phyloP scores from a whole-genome alignment of 2,329 filamentous ascomycete genomes.

The Aureobasidium sp. region DNA sequence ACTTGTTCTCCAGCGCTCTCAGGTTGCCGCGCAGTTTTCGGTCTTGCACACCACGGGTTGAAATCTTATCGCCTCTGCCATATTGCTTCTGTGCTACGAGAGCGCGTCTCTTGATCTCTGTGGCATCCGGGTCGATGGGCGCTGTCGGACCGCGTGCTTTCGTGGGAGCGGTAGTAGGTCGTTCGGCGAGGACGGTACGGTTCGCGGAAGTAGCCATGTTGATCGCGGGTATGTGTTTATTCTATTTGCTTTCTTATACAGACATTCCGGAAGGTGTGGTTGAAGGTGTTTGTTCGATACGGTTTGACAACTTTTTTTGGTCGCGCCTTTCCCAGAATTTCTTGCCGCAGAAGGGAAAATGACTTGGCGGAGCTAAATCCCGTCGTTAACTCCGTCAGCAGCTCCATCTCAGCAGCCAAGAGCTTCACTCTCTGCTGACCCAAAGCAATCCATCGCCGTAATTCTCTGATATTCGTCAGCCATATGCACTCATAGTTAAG shows the following conservation, averaged over 20 bases:
- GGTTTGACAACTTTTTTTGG: neutral
- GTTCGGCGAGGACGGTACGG: constrained; percentile 9
- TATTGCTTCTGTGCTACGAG: constrained; percentile 69
- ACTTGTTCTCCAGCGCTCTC: constrained; percentile 81
- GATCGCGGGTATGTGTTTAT: neutral
- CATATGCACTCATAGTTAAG: no score
- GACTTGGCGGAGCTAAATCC: neutral
- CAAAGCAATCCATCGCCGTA: neutral
- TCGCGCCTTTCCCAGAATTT: constrained; percentile 16
- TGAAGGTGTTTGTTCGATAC: neutral
- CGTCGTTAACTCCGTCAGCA: neutral
- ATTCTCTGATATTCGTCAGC: neutral
- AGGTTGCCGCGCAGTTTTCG: constrained; percentile 90
- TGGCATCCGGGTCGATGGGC: constrained; percentile 35
- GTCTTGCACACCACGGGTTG: constrained; percentile 79
- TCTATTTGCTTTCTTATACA: neutral
- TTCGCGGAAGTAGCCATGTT: constrained; percentile 9
- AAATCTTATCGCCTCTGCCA: constrained; percentile 82
- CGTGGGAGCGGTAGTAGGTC: constrained; percentile 8
- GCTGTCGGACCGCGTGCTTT: constrained; percentile 29
- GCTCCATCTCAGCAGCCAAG: no score
- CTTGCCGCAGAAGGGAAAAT: constrained; percentile 4
- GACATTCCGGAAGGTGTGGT: neutral
- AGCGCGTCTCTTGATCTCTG: constrained; percentile 36
- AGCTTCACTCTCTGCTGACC: neutral